Base-by-base conservation (phyloP, 495 filamentous ascomycete species). In the Penicillium subrubescens region DNA sequence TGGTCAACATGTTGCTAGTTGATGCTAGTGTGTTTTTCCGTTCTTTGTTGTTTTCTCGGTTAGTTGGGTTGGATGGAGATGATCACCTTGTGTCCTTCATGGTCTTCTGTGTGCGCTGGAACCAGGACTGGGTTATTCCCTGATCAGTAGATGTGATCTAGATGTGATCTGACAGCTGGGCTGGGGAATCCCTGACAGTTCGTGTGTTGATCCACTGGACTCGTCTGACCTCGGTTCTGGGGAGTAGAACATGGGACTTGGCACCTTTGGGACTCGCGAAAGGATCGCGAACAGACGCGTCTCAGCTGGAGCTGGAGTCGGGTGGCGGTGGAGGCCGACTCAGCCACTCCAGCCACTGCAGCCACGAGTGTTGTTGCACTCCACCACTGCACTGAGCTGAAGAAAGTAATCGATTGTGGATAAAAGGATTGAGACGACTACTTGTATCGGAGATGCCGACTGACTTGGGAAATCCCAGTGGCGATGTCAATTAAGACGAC, bases 371-470 rank as follows among this genome's bases (percentile, higher is more conserved):
- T 35, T 8, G 33, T 34, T 35, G 31, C 66, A 33, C 62, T 43
- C 51, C 58, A 56, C 46, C 8, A n/a, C 67, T 64, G 68, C 62
- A 62, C 21, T n/a, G 31, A 55, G 68, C 68, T 70, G 61, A 67
- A 70, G 50, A 61, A 58, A 59, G 64, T 51, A 67, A 62, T 62
- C 25, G 19, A 34, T 8, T 34, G 60, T 43, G 52, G 29, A 19
- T 5, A 23, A 11, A 19, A 43, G n/a, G 12, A 7, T 31, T 31
- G 25, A 29, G 23, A 3, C 5, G 12, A 7, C 31, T 2, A 5
- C 7, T 17, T n/a, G n/a, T 33, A 4, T 54, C 62, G 54, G 61
- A 59, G 43, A 52, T 52, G 34, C 61, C 54, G 61, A 41, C 17
- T 31, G 52, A 29, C 19, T 29, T 0, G n/a, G 2, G 11, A 48